These are phyloP conservation scores for Penicillium sp. DNA, from an alignment of 2,329 filamentous ascomycete species.

Conservation along the genomic window DNA sequence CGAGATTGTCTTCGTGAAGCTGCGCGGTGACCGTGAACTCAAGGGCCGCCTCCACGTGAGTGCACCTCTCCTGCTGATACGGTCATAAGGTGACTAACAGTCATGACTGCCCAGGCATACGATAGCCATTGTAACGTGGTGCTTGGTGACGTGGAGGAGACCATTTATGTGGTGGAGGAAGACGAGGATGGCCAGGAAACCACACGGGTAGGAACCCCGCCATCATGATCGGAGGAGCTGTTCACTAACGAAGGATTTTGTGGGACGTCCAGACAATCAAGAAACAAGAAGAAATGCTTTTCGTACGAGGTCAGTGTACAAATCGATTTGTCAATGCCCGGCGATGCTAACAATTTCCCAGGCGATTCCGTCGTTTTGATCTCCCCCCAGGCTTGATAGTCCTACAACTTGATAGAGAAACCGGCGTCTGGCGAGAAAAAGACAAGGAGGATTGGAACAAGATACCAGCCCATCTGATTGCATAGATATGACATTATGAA, in stretches of 20 bases:
- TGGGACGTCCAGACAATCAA: constrained; percentile 64
- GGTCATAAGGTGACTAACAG: constrained; percentile 14
- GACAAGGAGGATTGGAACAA: constrained; percentile 12
- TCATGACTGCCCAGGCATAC: constrained; percentile 63
- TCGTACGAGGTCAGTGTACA: constrained; percentile 71
- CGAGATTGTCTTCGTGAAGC: constrained; percentile 94
- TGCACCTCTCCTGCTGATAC: constrained; percentile 10
- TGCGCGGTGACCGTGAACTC: constrained; percentile 89
- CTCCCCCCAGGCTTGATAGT: constrained; percentile 52
- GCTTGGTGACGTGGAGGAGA: constrained; percentile 93
- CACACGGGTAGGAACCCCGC: constrained; percentile 55
- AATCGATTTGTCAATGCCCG: not conserved
- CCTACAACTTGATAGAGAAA: constrained; percentile 13
- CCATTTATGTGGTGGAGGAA: constrained; percentile 87
- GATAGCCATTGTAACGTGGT: constrained; percentile 98
- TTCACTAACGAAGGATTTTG: constrained; percentile 9
- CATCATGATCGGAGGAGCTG: not conserved
- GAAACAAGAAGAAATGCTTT: constrained; percentile 98
- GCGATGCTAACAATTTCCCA: constrained; percentile 29
- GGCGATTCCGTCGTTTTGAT: constrained; percentile 69
- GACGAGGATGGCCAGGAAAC: constrained; percentile 70
- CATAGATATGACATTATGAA: constrained; percentile 23
- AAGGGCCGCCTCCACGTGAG: constrained; percentile 90
- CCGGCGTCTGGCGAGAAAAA: constrained; percentile 18
- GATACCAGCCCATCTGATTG: constrained; percentile 17